Evolutionary conservation across 495 filamentous ascomycete genomes (phyloP), one percentile per base, ranked within the genome.

Genomic region (Thermothielavioides terrestris): DNA sequence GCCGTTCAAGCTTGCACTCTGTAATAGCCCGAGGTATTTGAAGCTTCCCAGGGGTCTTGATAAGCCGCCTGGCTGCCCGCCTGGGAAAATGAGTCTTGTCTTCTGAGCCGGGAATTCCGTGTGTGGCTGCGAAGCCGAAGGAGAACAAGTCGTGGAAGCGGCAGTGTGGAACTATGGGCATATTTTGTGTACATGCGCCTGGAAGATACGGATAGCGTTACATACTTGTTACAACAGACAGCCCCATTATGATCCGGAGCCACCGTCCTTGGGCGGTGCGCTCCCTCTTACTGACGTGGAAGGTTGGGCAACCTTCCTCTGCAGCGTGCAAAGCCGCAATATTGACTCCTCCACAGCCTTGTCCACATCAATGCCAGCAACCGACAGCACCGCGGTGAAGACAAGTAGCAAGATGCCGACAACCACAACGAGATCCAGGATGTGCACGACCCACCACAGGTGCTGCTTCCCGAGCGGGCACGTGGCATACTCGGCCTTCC

Each of bases 391-490:
- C 17, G 38, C 50, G 1, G 63, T 52, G 6, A 48, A 47, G 1
- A 50, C 55, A 20, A 63, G 71, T 14, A 67, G 52, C 36, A 72
- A 21, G 0, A 62, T 51, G 7, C 56, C 56, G 1, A 69, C 36
- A 4, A 77, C 11, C 1, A 80, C 78, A 23, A 85, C 67, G 7
- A 89, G 34, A 58, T 87, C 79, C 38, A 88, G 48, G 10, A 85
- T 67, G 66, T 97, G 89, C 2, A 94, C 82, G 4, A 77, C 74
- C 92, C 92, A 98, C 92, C 92, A 98, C 26, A 90, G 72, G 67
- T 95, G 89, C 73, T 95, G 92, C 26, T 80, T 79, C 5, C 90
- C 92, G 40, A 91, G 66, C 11, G 75, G 68, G 61, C 92, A 97
- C 27, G 78, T 84, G 7, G 68, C 72, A 59, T 89, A 89, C 49